These are phyloP conservation scores for Fragilaria crotonensis DNA, from an alignment of 108 stramenopile species.

Conservation along the genomic window DNA sequence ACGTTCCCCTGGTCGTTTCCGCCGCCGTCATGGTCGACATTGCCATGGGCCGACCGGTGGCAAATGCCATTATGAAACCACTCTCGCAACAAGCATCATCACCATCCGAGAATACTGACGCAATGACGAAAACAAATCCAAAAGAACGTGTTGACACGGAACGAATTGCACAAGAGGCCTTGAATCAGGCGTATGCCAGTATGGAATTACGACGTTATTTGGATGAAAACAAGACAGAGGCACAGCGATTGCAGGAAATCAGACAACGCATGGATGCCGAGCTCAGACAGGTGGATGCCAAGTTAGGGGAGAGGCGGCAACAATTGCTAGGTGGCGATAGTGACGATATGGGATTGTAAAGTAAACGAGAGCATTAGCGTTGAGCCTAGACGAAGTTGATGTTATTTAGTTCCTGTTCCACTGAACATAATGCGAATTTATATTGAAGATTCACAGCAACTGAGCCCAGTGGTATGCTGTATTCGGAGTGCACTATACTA, in stretches of 20 bases:
- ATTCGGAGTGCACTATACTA: no score
- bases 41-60: slow-evolving; percentile 67
- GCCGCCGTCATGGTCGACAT: slow-evolving; percentile 66
- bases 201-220: slow-evolving; percentile 54
- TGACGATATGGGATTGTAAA: no score
- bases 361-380: no score
- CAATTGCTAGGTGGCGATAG: no score
- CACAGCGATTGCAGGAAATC: slow-evolving; percentile 44
- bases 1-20: slow-evolving; percentile 69
- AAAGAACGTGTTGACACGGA: slow-evolving; percentile 70
- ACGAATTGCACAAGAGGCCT: slow-evolving; percentile 48
- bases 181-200: slow-evolving; percentile 54
- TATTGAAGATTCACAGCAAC: no score
- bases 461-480: no score
- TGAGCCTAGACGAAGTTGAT: no score
- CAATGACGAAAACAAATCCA: slow-evolving; percentile 12
- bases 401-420: no score
- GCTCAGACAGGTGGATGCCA: slow-evolving; percentile 48
- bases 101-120: slow-evolving; percentile 10
- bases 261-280: slow-evolving; percentile 45
- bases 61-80: slow-evolving; percentile 47
- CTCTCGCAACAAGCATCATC: slow-evolving; percentile 26
- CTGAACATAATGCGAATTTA: no score
- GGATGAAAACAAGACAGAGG: slow-evolving; percentile 26
- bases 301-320: slow-evolving; percentile 1